These are phyloP conservation scores for Fusarium abutilonis DNA, from an alignment of 2,329 filamentous ascomycete species.

Conservation along the genomic window DNA sequence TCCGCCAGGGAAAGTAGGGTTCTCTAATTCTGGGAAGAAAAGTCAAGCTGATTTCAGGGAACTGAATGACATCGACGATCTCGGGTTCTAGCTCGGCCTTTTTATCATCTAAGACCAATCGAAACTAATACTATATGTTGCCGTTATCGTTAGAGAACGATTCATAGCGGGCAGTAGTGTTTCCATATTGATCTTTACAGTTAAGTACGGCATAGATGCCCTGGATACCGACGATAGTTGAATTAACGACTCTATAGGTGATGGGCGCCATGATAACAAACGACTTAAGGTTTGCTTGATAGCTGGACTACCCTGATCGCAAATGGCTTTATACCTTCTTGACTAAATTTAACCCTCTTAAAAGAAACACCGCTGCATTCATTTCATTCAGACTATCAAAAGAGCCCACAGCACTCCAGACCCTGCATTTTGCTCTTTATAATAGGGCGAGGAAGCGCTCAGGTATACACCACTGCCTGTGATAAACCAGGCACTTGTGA, in stretches of 20 bases:
- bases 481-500: no score
- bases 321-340: neutral
- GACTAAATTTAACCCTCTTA: neutral
- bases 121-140: constrained; percentile 15
- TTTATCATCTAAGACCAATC: neutral
- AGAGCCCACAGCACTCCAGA: no score
- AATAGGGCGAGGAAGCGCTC: no score
- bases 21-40: neutral
- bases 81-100: neutral
- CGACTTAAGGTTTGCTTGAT: neutral
- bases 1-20: neutral
- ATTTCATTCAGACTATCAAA: no score
- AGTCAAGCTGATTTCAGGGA: constrained; percentile 1
- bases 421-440: no score
- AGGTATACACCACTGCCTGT: no score
- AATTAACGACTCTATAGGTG: constrained; percentile 10
- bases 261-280: constrained; percentile 4
- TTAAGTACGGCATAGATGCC: constrained; percentile 17
- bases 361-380: neutral
- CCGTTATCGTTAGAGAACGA: constrained; percentile 9
- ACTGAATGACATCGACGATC: neutral
- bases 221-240: neutral
- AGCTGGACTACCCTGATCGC: neutral
- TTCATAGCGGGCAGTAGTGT: constrained; percentile 1
- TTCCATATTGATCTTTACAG: constrained; percentile 3